Percentiles rank a stretch among this genome's conserved stretches.
These are phyloP conservation scores for Thinopyrum elongatum DNA, from an alignment of 176 grass and related monocot genomes.

Conservation along the genomic window DNA sequence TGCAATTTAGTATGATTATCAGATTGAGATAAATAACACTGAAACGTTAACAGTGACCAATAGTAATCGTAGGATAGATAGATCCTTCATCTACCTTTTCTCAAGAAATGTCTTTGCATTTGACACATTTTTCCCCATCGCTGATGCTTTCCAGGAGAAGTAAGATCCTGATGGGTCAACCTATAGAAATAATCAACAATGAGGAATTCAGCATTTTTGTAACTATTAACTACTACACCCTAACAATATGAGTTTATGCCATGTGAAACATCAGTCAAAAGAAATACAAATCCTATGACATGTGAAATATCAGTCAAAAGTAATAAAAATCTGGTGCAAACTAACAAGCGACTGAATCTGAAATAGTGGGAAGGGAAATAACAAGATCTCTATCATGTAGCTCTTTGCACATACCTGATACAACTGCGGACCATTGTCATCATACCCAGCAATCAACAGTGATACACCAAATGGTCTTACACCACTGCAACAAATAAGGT, in stretches of 20 bases:
- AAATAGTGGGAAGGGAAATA: background rate
- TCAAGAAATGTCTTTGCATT: constrained; percentile 98
- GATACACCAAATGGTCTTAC: constrained; percentile 98
- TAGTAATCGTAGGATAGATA: background rate
- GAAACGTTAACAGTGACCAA: background rate
- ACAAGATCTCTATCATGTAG: background rate
- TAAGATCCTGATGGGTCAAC: constrained; percentile 98
- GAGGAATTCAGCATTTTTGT: background rate
- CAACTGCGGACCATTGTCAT: constrained; percentile 92
- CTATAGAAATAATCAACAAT: constrained; percentile 34
- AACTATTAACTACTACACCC: background rate
- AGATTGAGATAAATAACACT: background rate
- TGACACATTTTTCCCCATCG: constrained; percentile 98
- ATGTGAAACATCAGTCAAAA: constrained; percentile 16
- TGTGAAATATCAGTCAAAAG: constrained; percentile 13
- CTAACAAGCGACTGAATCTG: background rate
- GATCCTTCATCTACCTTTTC: constrained; percentile 57
- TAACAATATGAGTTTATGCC: background rate
- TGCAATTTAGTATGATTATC: constrained; percentile 1
- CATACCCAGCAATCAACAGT: constrained; percentile 85
- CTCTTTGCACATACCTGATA: constrained; percentile 66
- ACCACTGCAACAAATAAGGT: constrained; percentile 61
- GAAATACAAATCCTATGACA: background rate
- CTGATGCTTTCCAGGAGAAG: constrained; percentile 99
- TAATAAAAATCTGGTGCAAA: background rate